Percentiles rank a stretch among this genome's conserved stretches.
Evolutionary conservation across 441 rosid genomes (phyloP).

Genomic region (Hypseocharis bilobata): DNA sequence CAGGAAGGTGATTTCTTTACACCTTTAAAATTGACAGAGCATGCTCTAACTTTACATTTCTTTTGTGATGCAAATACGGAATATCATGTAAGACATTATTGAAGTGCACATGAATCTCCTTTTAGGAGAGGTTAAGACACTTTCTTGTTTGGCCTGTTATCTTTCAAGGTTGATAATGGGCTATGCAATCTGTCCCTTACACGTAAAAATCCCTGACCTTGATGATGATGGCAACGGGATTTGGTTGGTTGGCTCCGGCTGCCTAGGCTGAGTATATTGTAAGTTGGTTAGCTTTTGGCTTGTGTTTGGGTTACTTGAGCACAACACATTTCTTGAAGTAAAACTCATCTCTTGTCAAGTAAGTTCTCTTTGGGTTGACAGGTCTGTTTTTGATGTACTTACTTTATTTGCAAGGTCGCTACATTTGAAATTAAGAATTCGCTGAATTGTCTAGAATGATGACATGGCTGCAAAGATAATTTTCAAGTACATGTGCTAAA

Average conservation of each 20-base stretch:
- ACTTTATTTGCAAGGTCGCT: background rate
- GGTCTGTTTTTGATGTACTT: background rate
- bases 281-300: background rate
- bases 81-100: conserved; percentile 4
- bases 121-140: background rate
- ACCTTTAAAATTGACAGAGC: background rate
- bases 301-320: background rate
- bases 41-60: background rate
- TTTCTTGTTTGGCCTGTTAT: background rate
- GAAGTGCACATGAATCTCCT: background rate
- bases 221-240: background rate
- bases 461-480: background rate
- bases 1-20: conserved; percentile 56
- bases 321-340: background rate
- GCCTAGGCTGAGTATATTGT: background rate
- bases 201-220: background rate
- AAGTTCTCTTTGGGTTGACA: background rate
- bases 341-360: background rate
- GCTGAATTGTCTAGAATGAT: background rate
- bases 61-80: background rate
- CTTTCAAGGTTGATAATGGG: background rate
- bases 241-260: background rate
- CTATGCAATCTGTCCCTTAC: background rate
- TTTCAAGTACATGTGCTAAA: background rate
- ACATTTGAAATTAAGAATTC: background rate